phyloP scores from a whole-genome alignment of 192 early-diverging fungal species.

The Backusella luteola region DNA sequence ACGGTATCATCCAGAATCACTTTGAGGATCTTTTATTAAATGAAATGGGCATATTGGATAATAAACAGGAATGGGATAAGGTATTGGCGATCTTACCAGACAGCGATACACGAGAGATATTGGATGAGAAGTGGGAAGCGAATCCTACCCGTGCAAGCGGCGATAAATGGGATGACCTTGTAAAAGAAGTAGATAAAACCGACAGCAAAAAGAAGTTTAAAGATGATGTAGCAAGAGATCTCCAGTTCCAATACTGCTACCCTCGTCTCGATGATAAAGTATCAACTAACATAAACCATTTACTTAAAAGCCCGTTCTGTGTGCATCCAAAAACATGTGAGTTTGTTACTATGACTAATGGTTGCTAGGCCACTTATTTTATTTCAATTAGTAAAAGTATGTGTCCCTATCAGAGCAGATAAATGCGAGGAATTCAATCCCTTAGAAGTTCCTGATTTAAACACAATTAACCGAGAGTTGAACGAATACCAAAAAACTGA shows the following conservation, averaged over 20 bases:
- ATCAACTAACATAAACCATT: slow-evolving; percentile 85
- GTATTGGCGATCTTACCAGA: slow-evolving; percentile 79
- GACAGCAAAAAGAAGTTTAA: slow-evolving; percentile 9
- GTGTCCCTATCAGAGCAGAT: slow-evolving; percentile 85
- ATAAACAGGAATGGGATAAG: slow-evolving; percentile 67
- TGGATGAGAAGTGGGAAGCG: slow-evolving; percentile 44
- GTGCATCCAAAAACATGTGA: slow-evolving; percentile 93
- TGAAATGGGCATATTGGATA: slow-evolving; percentile 70
- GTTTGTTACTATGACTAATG: background rate
- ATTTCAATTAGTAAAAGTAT: slow-evolving; percentile 65
- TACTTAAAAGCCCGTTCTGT: slow-evolving; percentile 97
- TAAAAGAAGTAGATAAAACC: slow-evolving; percentile 20
- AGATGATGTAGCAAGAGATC: slow-evolving; percentile 59
- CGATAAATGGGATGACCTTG: slow-evolving; percentile 49
- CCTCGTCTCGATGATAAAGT: slow-evolving; percentile 95
- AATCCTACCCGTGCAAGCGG: slow-evolving; percentile 22
- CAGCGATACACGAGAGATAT: slow-evolving; percentile 47
- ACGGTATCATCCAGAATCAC: slow-evolving; percentile 63
- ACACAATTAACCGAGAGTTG: slow-evolving; percentile 65
- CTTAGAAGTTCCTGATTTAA: slow-evolving; percentile 69
- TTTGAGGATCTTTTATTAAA: slow-evolving; percentile 73
- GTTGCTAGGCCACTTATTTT: background rate
- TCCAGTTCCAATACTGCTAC: slow-evolving; percentile 89
- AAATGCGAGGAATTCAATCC: slow-evolving; percentile 86
- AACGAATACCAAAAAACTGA: slow-evolving; percentile 14